Evolutionary conservation across 192 early-diverging fungal species (phyloP).

Genomic region (Backusella sp.): DNA sequence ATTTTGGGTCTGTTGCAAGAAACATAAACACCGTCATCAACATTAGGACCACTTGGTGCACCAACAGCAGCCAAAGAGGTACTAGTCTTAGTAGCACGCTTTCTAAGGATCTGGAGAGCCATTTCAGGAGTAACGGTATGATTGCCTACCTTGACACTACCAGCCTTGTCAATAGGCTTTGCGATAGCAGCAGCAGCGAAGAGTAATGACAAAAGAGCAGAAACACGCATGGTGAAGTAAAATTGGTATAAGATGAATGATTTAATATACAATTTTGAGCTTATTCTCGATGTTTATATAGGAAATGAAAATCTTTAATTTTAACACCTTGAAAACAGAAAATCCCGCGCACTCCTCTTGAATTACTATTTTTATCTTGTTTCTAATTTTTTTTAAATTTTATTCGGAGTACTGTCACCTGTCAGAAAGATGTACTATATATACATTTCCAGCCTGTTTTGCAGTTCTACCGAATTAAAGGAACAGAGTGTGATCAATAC

Average conservation of each 20-base stretch:
- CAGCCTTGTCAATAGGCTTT: neutral
- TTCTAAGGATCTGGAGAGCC: neutral
- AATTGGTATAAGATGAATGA: neutral
- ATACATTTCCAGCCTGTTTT: neutral
- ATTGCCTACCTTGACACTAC: neutral
- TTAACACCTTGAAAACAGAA: conserved; percentile 6
- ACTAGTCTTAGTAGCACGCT: neutral
- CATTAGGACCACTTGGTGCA: neutral
- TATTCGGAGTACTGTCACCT: neutral
- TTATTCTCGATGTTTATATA: neutral
- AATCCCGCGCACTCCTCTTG: neutral
- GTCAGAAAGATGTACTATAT: neutral
- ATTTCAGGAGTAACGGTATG: neutral
- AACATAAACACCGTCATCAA: neutral
- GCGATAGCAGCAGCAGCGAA: conserved; percentile 3
- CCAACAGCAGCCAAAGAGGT: neutral
- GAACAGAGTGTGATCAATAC: neutral
- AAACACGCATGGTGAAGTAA: neutral
- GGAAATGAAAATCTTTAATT: neutral
- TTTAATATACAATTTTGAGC: neutral
- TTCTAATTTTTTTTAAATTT: neutral
- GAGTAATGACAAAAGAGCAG: neutral
- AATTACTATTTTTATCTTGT: neutral
- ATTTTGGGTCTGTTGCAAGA: conserved; percentile 18
- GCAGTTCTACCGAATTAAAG: neutral